phyloP scores from a whole-genome alignment of 192 early-diverging fungal genomes.

The Mortierella antarctica region DNA sequence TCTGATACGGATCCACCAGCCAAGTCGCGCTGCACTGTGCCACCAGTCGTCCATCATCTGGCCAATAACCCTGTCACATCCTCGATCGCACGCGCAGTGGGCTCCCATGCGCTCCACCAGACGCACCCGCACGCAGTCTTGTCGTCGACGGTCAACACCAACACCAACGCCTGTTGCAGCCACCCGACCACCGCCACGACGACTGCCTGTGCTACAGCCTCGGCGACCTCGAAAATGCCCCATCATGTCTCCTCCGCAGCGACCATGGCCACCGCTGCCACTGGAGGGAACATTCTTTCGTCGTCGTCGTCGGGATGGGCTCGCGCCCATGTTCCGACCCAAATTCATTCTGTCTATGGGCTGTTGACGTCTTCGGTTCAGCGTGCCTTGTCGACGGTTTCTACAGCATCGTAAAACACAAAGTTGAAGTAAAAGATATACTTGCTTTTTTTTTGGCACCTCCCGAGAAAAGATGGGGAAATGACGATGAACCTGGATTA shows the following conservation, averaged over 20 bases:
- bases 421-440: too few species aligned
- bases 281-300: background rate
- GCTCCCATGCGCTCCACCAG: background rate
- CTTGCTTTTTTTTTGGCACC: too few species aligned
- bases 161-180: slow-evolving; percentile 2
- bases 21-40: too few species aligned
- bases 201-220: slow-evolving; percentile 10
- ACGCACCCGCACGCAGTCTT: background rate
- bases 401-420: background rate
- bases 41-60: too few species aligned
- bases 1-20: too few species aligned
- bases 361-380: slow-evolving; percentile 8
- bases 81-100: too few species aligned
- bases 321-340: background rate
- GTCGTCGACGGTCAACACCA: slow-evolving; percentile 1
- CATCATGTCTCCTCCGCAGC: background rate
- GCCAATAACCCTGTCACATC: too few species aligned
- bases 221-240: slow-evolving; percentile 1
- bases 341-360: slow-evolving; percentile 8
- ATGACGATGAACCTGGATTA: too few species aligned
- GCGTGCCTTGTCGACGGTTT: slow-evolving; percentile 1
- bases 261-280: background rate
- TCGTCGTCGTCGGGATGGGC: slow-evolving; percentile 2
- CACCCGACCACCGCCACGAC: background rate
- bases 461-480: too few species aligned